Evolutionary conservation across 805 yeast species (phyloP).

Genomic region (Saccharomycopsis capsularis): DNA sequence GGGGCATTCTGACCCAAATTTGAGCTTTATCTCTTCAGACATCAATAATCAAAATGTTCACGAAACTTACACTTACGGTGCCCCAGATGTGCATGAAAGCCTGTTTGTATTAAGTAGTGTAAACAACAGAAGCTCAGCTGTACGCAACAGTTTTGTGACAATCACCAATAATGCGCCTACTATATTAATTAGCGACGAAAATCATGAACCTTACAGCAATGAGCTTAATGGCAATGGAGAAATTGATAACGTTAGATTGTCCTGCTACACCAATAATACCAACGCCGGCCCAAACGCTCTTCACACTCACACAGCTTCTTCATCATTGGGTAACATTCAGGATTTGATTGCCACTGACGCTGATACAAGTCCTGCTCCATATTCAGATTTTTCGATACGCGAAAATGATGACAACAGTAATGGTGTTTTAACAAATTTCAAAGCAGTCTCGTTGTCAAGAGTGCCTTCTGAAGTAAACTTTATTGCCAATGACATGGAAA

Average conservation of each 20-base stretch:
- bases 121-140: background rate
- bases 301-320: background rate
- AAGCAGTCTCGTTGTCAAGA: background rate
- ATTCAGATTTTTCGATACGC: background rate
- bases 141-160: background rate
- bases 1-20: background rate
- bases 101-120: too few species aligned
- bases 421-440: background rate
- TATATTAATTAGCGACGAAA: slow-evolving; percentile 1
- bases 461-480: background rate
- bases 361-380: too few species aligned
- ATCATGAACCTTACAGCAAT: background rate
- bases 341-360: slow-evolving; percentile 9
- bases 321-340: slow-evolving; percentile 5
- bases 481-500: background rate
- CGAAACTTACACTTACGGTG: background rate
- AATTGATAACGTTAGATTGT: background rate
- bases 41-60: background rate
- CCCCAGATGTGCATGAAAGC: background rate
- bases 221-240: background rate
- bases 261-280: slow-evolving; percentile 2
- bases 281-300: background rate
- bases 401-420: background rate
- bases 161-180: slow-evolving; percentile 8
- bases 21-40: background rate